Percentiles rank a stretch among this genome's conserved stretches.
Evolutionary conservation across 768 basidiomycete genomes (phyloP).

Genomic region (Mycena polygramma): DNA sequence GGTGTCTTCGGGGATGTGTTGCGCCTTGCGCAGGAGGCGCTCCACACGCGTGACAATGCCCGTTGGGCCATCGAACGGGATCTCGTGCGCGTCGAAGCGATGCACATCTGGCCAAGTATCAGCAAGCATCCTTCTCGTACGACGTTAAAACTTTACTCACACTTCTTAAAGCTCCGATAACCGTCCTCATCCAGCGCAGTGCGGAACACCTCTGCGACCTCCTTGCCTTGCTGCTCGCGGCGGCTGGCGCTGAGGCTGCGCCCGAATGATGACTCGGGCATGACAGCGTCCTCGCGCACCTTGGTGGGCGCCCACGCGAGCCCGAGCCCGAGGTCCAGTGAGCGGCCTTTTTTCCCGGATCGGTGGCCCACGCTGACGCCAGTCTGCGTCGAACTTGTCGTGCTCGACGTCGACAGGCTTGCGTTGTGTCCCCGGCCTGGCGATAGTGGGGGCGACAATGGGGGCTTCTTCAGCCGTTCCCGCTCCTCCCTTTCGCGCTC

Average conservation of each 20-base stretch:
- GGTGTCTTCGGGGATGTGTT: slow-evolving; percentile 59
- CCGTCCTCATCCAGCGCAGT: slow-evolving; percentile 60
- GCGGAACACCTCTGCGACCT: slow-evolving; percentile 63
- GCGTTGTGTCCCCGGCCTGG: slow-evolving; percentile 26
- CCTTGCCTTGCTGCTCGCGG: slow-evolving; percentile 43
- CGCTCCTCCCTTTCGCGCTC: slow-evolving; percentile 48
- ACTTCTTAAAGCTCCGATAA: slow-evolving; percentile 70
- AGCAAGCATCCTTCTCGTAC: slow-evolving; percentile 11
- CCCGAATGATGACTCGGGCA: slow-evolving; percentile 59
- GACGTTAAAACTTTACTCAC: slow-evolving; percentile 56
- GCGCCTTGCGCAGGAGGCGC: slow-evolving; percentile 66
- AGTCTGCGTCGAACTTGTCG: slow-evolving; percentile 43
- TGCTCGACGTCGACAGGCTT: slow-evolving; percentile 35
- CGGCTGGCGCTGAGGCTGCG: slow-evolving; percentile 44
- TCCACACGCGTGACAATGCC: slow-evolving; percentile 78
- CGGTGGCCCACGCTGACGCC: slow-evolving; percentile 53
- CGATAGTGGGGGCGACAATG: slow-evolving; percentile 39
- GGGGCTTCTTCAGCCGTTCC: slow-evolving; percentile 34
- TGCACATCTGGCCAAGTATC: slow-evolving; percentile 29
- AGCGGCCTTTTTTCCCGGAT: slow-evolving; percentile 72
- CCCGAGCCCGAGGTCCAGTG: slow-evolving; percentile 77
- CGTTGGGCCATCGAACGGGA: slow-evolving; percentile 80
- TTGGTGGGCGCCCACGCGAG: slow-evolving; percentile 80
- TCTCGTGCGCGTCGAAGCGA: slow-evolving; percentile 55
- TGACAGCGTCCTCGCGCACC: slow-evolving; percentile 74